Percentiles rank a stretch among this genome's conserved stretches.
phyloP scores from a whole-genome alignment of 2,329 filamentous ascomycete genomes.

The Paecilomyces formosus region DNA sequence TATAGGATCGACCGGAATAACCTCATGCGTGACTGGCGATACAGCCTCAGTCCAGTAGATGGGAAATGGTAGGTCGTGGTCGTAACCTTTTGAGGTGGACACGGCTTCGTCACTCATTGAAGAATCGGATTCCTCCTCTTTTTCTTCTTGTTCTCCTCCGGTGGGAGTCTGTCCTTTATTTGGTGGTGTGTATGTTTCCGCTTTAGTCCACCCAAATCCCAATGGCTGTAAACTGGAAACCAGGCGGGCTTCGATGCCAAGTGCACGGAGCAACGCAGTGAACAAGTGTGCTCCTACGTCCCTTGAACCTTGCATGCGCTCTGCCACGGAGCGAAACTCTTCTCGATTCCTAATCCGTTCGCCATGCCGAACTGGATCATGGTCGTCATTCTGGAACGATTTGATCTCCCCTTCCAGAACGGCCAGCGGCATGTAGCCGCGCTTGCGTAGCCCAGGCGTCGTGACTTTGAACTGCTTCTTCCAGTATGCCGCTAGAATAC shows the following conservation, averaged over 20 bases:
- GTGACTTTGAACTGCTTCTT: conserved; percentile 72
- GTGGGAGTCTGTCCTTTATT: conserved; percentile 4
- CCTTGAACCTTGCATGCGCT: conserved; percentile 67
- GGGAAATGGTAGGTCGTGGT: conserved; percentile 72
- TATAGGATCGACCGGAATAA: conserved; percentile 69
- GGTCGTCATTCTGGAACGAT: conserved; percentile 56
- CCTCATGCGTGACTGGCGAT: conserved; percentile 72
- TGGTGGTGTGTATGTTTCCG: conserved; percentile 42
- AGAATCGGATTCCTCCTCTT: conserved; percentile 10
- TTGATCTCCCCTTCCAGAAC: conserved; percentile 66
- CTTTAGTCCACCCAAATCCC: conserved; percentile 85
- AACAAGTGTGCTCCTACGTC: conserved; percentile 88
- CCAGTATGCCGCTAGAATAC: conserved; percentile 77
- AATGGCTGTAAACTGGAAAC: conserved; percentile 77
- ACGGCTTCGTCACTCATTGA: conserved; percentile 12
- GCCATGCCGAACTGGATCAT: conserved; percentile 61
- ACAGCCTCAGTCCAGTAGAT: conserved; percentile 91
- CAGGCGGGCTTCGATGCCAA: conserved; percentile 77
- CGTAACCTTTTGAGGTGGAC: conserved; percentile 46
- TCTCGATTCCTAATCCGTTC: conserved; percentile 63
- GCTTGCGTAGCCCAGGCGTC: conserved; percentile 75
- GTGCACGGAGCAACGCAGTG: conserved; percentile 69
- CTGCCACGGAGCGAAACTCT: conserved; percentile 63
- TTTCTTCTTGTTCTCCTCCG: conserved; percentile 5
- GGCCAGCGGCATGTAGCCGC: conserved; percentile 76